phyloP scores from a whole-genome alignment of 2,329 filamentous ascomycete genomes.

The Alternaria atra region DNA sequence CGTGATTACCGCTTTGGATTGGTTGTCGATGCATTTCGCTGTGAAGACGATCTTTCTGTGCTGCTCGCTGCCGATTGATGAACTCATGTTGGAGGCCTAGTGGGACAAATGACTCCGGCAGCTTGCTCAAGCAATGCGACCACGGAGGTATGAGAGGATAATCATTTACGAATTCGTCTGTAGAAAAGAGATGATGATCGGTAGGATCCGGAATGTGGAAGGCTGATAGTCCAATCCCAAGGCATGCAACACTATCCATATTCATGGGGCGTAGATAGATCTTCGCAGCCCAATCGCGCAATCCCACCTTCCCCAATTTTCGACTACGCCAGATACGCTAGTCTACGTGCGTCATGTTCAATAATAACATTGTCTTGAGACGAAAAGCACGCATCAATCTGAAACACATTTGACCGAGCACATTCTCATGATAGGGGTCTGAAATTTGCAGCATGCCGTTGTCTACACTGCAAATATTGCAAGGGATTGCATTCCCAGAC shows the following conservation, averaged over 20 bases:
- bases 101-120: slow-evolving; percentile 5
- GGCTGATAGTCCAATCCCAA: not conserved
- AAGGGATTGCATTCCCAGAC: not conserved
- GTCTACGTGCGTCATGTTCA: slow-evolving; percentile 18
- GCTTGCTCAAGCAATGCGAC: slow-evolving; percentile 1
- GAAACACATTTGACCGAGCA: not conserved
- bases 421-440: not conserved
- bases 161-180: not conserved
- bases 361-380: slow-evolving; percentile 7
- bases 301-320: slow-evolving; percentile 12
- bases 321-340: slow-evolving; percentile 19
- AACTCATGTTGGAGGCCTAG: not conserved
- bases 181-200: not conserved
- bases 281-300: slow-evolving; percentile 1
- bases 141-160: not conserved
- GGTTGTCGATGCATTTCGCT: slow-evolving; percentile 17
- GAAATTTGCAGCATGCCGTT: not conserved
- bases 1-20: slow-evolving; percentile 6
- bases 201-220: not conserved
- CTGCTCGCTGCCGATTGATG: not conserved
- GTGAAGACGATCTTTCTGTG: slow-evolving; percentile 15
- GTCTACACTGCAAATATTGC: not conserved
- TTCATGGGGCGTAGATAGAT: not conserved
- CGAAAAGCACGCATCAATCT: slow-evolving; percentile 11
- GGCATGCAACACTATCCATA: not conserved